A percentile compares a stretch with the other conserved stretches of the same genome.
These are phyloP conservation scores for Metschnikowia amazonensis DNA, from an alignment of 805 yeast species.

Conservation along the genomic window DNA sequence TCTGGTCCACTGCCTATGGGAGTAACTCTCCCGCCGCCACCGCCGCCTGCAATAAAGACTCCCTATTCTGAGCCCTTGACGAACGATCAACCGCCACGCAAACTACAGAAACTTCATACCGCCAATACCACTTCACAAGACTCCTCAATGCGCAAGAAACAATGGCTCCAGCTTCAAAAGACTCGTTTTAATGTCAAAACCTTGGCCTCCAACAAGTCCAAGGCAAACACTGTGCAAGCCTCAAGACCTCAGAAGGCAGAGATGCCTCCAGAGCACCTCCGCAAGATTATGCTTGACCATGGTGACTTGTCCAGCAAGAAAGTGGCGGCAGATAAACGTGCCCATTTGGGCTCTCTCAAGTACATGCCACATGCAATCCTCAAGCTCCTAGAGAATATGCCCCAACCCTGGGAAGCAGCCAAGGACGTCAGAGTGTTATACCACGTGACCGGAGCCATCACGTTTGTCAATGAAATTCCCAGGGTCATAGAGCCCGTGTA, in stretches of 20 bases:
- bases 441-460: slow-evolving; percentile 89
- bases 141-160: slow-evolving; percentile 43
- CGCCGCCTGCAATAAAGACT: background rate
- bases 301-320: slow-evolving; percentile 79
- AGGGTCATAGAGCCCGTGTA: slow-evolving; percentile 90
- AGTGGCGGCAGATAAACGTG: slow-evolving; percentile 77
- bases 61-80: background rate
- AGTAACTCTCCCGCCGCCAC: background rate
- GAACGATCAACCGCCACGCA: slow-evolving; percentile 12
- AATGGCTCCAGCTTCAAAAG: slow-evolving; percentile 66
- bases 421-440: slow-evolving; percentile 86
- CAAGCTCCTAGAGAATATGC: slow-evolving; percentile 91
- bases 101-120: slow-evolving; percentile 6
- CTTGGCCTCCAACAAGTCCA: background rate
- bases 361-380: slow-evolving; percentile 94
- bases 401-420: slow-evolving; percentile 94
- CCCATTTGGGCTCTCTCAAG: slow-evolving; percentile 86
- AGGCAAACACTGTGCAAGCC: slow-evolving; percentile 44
- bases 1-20: background rate
- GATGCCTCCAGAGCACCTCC: slow-evolving; percentile 90
- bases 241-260: slow-evolving; percentile 57
- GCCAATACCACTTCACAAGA: slow-evolving; percentile 14
- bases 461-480: slow-evolving; percentile 90
- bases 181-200: slow-evolving; percentile 38
- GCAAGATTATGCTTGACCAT: slow-evolving; percentile 79